Evolutionary conservation across 192 early-diverging fungal species (phyloP).

Genomic region (Rhizophagus prolifer): DNA sequence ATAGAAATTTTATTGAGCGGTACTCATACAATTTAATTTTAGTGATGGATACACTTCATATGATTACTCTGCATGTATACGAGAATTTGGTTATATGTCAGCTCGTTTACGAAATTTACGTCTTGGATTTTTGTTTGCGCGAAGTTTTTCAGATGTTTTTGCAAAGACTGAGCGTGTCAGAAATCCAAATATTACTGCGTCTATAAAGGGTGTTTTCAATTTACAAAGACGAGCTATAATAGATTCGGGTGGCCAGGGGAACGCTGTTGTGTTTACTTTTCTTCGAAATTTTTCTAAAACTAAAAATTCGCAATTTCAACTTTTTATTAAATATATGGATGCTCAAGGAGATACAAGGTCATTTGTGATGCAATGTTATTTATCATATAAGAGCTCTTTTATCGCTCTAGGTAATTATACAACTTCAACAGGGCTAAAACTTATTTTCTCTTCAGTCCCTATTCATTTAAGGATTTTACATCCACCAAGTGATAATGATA

Average conservation of each 20-base stretch:
- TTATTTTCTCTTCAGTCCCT: constrained; percentile 59
- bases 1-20: neutral
- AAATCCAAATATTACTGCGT: constrained; percentile 35
- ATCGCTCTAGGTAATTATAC: constrained; percentile 63
- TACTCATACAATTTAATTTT: constrained; percentile 12
- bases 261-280: constrained; percentile 52
- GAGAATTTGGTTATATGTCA: constrained; percentile 68
- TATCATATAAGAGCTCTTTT: constrained; percentile 63
- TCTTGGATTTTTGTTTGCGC: constrained; percentile 56
- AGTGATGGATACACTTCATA: constrained; percentile 77
- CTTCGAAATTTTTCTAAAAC: constrained; percentile 64
- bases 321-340: constrained; percentile 29
- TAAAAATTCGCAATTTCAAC: constrained; percentile 41
- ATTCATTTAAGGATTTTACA: constrained; percentile 46
- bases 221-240: constrained; percentile 40
- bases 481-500: constrained; percentile 11
- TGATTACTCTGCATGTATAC: constrained; percentile 75
- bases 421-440: constrained; percentile 45
- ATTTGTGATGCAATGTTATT: constrained; percentile 40
- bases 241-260: constrained; percentile 17
- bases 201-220: constrained; percentile 45
- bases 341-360: neutral
- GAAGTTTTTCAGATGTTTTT: constrained; percentile 58
- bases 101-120: constrained; percentile 60
- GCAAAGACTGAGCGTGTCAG: constrained; percentile 48